phyloP scores from a whole-genome alignment of 805 yeast species.

The Candida silvicultrix region DNA sequence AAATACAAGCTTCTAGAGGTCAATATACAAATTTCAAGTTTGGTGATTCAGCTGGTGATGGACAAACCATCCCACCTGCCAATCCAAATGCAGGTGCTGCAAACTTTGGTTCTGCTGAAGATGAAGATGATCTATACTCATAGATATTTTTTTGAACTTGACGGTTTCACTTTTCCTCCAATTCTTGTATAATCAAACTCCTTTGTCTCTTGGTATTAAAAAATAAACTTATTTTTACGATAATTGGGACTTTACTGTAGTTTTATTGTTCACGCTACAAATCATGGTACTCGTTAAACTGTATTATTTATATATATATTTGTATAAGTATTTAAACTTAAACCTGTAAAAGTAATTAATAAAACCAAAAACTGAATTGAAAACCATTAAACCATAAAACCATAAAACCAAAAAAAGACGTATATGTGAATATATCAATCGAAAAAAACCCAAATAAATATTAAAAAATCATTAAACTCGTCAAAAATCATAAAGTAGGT shows the following conservation, averaged over 20 bases:
- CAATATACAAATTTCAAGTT: constrained; percentile 88
- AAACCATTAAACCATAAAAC: background rate
- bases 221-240: too few species aligned
- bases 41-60: constrained; percentile 37
- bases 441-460: background rate
- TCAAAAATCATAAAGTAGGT: background rate
- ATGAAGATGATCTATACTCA: constrained; percentile 65
- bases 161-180: too few species aligned
- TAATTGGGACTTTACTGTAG: too few species aligned
- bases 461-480: background rate
- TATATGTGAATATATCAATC: too few species aligned
- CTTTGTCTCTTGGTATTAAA: too few species aligned
- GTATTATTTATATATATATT: too few species aligned
- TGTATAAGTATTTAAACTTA: background rate
- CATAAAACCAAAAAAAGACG: background rate
- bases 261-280: too few species aligned
- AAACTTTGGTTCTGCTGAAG: constrained; percentile 41
- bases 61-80: constrained; percentile 29
- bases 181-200: too few species aligned
- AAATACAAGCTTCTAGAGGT: constrained; percentile 93
- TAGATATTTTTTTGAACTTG: constrained; percentile 17
- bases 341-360: background rate
- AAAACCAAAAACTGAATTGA: background rate
- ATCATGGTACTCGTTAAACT: too few species aligned
- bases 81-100: constrained; percentile 36